A percentile compares a stretch with the other conserved stretches of the same genome.
Evolutionary conservation across 129 eudicot species (phyloP).

Genomic region (Kitagawia praeruptora): DNA sequence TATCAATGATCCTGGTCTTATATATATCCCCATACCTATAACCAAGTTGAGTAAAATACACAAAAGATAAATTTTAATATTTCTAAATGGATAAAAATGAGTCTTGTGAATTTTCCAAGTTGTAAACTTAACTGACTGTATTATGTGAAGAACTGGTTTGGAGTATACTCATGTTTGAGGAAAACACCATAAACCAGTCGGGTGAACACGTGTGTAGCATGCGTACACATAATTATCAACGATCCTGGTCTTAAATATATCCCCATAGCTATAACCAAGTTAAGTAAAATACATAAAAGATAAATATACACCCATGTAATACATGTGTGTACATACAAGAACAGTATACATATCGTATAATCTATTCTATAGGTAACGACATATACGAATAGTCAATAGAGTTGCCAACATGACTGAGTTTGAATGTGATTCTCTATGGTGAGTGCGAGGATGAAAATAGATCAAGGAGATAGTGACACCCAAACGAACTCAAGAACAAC

Average conservation of each 20-base stretch:
- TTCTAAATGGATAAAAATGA: background rate
- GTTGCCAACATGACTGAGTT: no score
- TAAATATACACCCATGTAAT: background rate
- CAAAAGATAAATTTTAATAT: background rate
- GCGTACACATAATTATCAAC: background rate
- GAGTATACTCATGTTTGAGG: background rate
- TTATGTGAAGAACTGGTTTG: background rate
- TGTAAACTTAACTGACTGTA: background rate
- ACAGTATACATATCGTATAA: no score
- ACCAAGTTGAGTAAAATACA: background rate
- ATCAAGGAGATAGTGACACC: no score
- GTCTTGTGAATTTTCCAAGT: background rate
- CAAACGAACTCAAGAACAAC: no score
- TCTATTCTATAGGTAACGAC: no score
- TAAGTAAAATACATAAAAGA: background rate
- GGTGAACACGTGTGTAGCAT: background rate
- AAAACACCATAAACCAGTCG: background rate
- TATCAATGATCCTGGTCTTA: background rate
- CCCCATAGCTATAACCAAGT: background rate
- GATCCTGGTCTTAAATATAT: background rate
- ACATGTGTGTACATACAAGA: no score
- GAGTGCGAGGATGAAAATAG: no score
- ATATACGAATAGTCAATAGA: no score
- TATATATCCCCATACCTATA: background rate
- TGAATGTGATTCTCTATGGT: no score